phyloP scores from a whole-genome alignment of 163 green algal genomes.

The Chlamydomonas reinhardtii region DNA sequence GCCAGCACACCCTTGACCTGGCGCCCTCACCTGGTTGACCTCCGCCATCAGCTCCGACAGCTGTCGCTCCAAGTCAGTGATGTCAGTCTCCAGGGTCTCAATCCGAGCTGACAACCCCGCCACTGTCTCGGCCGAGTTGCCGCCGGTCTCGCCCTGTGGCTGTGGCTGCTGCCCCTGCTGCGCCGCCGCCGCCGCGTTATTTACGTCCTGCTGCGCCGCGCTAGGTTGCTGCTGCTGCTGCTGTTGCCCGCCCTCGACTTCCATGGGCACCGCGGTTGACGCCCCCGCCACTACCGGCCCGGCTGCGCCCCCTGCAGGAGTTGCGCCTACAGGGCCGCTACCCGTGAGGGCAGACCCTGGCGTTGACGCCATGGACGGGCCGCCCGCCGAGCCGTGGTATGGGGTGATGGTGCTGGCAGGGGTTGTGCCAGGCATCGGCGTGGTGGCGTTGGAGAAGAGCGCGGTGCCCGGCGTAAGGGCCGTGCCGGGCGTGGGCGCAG shows the following conservation, averaged over 20 bases:
- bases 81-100: slow-evolving; percentile 49
- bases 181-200: neutral
- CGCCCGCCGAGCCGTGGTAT: neutral
- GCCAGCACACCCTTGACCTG: too few relatives aligned
- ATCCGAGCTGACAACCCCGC: slow-evolving; percentile 34
- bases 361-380: neutral
- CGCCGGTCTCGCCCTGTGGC: neutral
- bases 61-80: slow-evolving; percentile 52
- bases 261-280: slow-evolving; percentile 1
- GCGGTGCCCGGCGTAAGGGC: neutral
- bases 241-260: slow-evolving; percentile 4
- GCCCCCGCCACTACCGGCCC: neutral
- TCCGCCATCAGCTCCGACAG: neutral
- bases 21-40: neutral
- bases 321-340: neutral
- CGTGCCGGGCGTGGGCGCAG: neutral
- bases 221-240: neutral
- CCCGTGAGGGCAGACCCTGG: too few relatives aligned
- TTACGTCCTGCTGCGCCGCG: slow-evolving; percentile 12
- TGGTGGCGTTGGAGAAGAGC: neutral
- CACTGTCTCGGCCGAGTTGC: slow-evolving; percentile 32
- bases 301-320: neutral
- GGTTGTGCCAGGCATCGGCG: neutral
- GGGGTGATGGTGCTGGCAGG: too few relatives aligned
- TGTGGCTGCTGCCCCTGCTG: neutral